phyloP scores from a whole-genome alignment of 129 eudicot species.

The Tagetes patula region DNA sequence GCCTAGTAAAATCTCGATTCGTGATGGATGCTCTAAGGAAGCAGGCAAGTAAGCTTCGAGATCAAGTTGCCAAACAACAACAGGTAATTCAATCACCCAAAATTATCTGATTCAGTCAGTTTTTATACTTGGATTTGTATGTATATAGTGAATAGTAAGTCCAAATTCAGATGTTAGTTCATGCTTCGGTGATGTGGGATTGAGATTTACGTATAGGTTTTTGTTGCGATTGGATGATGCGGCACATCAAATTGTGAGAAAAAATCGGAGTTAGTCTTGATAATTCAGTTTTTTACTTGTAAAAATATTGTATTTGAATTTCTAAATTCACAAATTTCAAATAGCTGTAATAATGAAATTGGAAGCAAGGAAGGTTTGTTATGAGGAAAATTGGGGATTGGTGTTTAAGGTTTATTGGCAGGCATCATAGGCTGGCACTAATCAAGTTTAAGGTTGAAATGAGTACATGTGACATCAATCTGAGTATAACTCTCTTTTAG shows the following conservation, averaged over 20 bases:
- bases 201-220: slow-evolving; percentile 15
- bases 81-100: slow-evolving; percentile 48
- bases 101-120: slow-evolving; percentile 5
- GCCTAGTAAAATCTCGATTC: slow-evolving; percentile 18
- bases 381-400: not conserved
- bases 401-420: not conserved
- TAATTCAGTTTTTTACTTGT: too few species aligned
- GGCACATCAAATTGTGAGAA: too few species aligned
- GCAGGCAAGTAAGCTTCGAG: slow-evolving; percentile 92
- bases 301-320: too few species aligned
- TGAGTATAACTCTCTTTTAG: not conserved
- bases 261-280: too few species aligned
- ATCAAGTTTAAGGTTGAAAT: not conserved
- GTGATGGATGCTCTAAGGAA: slow-evolving; percentile 83
- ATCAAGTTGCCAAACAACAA: slow-evolving; percentile 95
- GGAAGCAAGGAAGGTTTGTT: slow-evolving; percentile 9
- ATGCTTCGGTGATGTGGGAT: not conserved
- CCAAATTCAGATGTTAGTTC: slow-evolving; percentile 2
- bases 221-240: slow-evolving; percentile 6
- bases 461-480: not conserved
- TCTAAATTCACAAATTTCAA: too few species aligned
- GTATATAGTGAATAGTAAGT: not conserved
- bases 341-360: not conserved
- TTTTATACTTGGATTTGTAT: not conserved
- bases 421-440: not conserved